Evolutionary conservation across 495 filamentous ascomycete genomes (phyloP), one percentile per base, ranked within the genome.

Genomic region (Hypoxylon lenormandii): DNA sequence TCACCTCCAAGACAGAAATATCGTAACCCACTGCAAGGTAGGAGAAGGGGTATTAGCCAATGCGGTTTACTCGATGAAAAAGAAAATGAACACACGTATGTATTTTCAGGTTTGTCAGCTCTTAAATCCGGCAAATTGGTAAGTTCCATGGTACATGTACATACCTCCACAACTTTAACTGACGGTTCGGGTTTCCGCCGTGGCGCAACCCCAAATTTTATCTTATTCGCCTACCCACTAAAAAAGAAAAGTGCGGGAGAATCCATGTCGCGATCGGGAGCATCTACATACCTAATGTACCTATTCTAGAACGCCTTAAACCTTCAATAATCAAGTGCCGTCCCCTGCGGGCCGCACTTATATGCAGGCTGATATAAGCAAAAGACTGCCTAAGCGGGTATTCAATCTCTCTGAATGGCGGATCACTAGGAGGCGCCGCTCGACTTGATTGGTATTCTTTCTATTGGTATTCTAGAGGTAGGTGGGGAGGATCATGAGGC

Each of bases 51-150:
- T 26, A 40, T 46, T 33, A 40, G 38, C 15, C 26, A 66, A 30
- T 42, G 36, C 43, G 56, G 51, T 61, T 42, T 56, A 45, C 51
- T 56, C 49, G 16, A 45, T 7, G 16, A 2, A 45, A 45, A 21
- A 21, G 42, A 18, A 45, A 45, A 21, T 45, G 42, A 18, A 16
- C 13, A 4, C 30, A 33, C 4, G 30, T 33, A 33, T 33, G 4
- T 11, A 36, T 16, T n/a, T 42, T 16, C 1, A 42, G 1, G n/a
- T 18, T 57, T 57, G 50, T 46, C 42, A 50, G 53, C n/a, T 52
- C 53, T 55, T 42, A 60, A 22, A 63, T 69, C 66, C 66, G 66
- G 66, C 55, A 69, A 69, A 64, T 64, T 64, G 66, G 51, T 52
- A 55, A 50, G 33, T 38, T 57, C 16, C 38, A 13, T 15, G 13